Evolutionary conservation across 1,284 basidiomycete species (phyloP), one percentile per base, ranked within the genome.

Genomic region (Taiwanofungus camphoratus): DNA sequence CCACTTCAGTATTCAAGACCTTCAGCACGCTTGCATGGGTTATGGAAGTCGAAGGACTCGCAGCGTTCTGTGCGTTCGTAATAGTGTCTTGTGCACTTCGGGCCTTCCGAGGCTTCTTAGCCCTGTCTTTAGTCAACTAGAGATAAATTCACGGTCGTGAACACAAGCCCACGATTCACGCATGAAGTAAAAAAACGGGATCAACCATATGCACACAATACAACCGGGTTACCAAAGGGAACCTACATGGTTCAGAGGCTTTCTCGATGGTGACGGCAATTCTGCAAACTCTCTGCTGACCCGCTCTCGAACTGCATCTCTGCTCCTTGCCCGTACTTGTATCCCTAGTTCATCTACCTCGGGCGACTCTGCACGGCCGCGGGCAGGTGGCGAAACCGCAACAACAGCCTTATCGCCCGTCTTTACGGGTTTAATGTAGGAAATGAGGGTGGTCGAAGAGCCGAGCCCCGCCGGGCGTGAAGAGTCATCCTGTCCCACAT

Each of bases 161-260:
- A 54, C 51, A 44, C 48, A 26, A 43, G 42, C 45, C 47, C 46
- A 35, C 23, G 56, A 50, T 34, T 46, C 46, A 49, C 27, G 45
- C 39, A 47, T 41, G 39, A 36, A 49, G 45, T 45, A 49, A 53
- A 61, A 50, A 46, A 54, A 43, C 44, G 43, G 44, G 59, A 60
- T 58, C 54, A 54, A 56, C 51, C 58, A 57, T 40, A 57, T 54
- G 57, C 35, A 44, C 26, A 49, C 36, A n/a, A 42, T 31, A 53
- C 44, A 46, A 52, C 35, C 42, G 48, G 67, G 74, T 79, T 69
- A 77, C 78, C 79, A 70, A 71, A 78, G 75, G 70, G 74, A 75
- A 88, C 85, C 82, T 77, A 88, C 85, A 79, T 88, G 86, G 66
- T 75, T 80, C 68, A 87, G 65, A 53, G 84, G 79, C 60, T 77